phyloP scores from a whole-genome alignment of 2,329 filamentous ascomycete genomes.

The Cryphonectria parasitica region DNA sequence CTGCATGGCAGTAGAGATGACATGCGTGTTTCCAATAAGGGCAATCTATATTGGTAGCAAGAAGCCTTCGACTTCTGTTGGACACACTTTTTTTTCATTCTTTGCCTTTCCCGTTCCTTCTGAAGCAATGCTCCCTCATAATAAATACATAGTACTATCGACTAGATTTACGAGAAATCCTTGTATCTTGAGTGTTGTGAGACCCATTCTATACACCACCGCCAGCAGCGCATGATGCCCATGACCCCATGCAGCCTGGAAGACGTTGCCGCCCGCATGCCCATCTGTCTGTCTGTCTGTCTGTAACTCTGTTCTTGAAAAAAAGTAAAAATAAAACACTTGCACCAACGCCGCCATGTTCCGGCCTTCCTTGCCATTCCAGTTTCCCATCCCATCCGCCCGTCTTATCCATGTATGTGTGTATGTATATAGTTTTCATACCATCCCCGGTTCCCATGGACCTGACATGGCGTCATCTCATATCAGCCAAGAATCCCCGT shows the following conservation, averaged over 20 bases:
- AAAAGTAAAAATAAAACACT: background rate
- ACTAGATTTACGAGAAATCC: background rate
- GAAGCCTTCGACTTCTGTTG: background rate
- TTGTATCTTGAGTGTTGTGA: background rate
- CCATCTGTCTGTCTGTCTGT: background rate
- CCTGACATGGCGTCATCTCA: too few relatives aligned
- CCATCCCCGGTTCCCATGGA: background rate
- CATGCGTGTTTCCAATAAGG: background rate
- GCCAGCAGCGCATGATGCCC: too few relatives aligned
- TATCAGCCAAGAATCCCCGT: too few relatives aligned
- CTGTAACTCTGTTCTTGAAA: background rate
- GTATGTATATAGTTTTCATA: background rate
- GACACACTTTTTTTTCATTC: too few relatives aligned
- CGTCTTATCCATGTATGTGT: background rate
- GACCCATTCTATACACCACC: background rate
- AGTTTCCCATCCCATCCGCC: background rate
- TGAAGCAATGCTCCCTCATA: background rate
- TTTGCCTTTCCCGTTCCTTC: background rate
- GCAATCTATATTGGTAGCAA: background rate
- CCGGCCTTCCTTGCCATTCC: background rate
- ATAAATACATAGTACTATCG: background rate
- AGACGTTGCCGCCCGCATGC: conserved; percentile 11
- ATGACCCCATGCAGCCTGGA: conserved; percentile 8
- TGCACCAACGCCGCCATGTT: background rate
- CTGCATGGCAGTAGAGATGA: background rate